Evolutionary conservation across 2,329 filamentous ascomycete species (phyloP), one percentile per base, ranked within the genome.

Genomic region (Botrytis paeoniae): DNA sequence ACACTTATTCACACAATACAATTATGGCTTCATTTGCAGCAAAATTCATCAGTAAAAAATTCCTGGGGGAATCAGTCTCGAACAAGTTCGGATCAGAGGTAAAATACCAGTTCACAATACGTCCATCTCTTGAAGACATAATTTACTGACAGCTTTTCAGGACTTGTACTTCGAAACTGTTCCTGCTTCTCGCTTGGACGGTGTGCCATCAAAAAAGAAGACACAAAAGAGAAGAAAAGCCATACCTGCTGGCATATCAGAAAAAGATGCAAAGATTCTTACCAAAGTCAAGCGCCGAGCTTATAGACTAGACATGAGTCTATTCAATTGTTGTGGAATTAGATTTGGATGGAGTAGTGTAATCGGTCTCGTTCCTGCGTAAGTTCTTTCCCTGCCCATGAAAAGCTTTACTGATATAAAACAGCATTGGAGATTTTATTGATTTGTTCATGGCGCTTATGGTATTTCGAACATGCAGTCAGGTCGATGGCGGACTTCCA

Each of bases 111-210:
- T 32, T 20, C 10, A 69, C 37, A 43, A 9, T 71, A 76, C 57
- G 22, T 8, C 39, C 16, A 22, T 61, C 37, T 57, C 48, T 22
- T 29, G 32, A 64, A 16, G 41, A 78, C 8, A 59, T 54, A 39
- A 60, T 62, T 71, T 3, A 14, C 70, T 77, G 71, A 76, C 59
- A 64, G 37, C 60, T 60, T 48, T 68, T 20, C 79, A 98, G 93
- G 95, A 98, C 81, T 94, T 95, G 9, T 97, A 94, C 84, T 97
- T 95, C 79, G 93, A 97, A 81, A 86, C 90, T 77, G 90, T 97
- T 51, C 90, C 91, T 35, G 91, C 95, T 60, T 93, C 92, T 14
- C 88, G 89, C 75, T 85, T 92, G 60, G 84, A 89, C 76, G 89
- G 90, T 74, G 88, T 85, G 71, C 89, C 90, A 39, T 87, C 82